Percentiles rank a stretch among this genome's conserved stretches.
Evolutionary conservation across 2,329 filamentous ascomycete genomes (phyloP).

Genomic region (Endothia cerciana): DNA sequence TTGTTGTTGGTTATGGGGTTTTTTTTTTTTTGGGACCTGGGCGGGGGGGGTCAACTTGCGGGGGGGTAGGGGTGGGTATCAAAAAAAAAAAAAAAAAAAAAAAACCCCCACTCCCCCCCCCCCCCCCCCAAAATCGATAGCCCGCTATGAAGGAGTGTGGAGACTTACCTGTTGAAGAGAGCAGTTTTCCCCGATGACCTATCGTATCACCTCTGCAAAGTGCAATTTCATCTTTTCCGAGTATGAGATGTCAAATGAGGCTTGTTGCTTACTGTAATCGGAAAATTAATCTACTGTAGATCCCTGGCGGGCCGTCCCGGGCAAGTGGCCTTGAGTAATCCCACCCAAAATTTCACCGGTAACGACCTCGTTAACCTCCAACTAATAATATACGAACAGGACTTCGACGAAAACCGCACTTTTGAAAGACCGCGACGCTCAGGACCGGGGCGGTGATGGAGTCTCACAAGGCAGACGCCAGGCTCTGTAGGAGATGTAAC

Average conservation of each 20-base stretch:
- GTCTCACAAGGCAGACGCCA: constrained; percentile 27
- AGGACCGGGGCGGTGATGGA: constrained; percentile 20
- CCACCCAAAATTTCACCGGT: constrained; percentile 4
- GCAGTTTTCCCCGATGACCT: not conserved
- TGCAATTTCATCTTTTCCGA: not conserved
- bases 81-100: too few relatives aligned
- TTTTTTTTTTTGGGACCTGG: too few relatives aligned
- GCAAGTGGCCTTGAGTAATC: not conserved
- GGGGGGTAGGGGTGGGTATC: too few relatives aligned
- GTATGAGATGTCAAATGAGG: not conserved
- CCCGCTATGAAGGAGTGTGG: not conserved
- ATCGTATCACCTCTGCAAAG: not conserved
- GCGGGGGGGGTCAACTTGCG: too few relatives aligned
- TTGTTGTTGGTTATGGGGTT: too few relatives aligned
- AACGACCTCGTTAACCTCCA: not conserved
- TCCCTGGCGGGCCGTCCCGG: constrained; percentile 9
- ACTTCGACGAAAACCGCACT: too few relatives aligned
- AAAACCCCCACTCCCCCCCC: not conserved
- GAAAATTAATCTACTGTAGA: not conserved
- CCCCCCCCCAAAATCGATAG: not conserved
- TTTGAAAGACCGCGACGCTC: not conserved
- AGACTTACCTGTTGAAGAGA: not conserved
- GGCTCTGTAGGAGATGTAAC: constrained; percentile 61
- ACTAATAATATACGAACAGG: not conserved
- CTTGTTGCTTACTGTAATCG: not conserved